phyloP scores from a whole-genome alignment of 768 basidiomycete species.

The Tephrocybe rancida region DNA sequence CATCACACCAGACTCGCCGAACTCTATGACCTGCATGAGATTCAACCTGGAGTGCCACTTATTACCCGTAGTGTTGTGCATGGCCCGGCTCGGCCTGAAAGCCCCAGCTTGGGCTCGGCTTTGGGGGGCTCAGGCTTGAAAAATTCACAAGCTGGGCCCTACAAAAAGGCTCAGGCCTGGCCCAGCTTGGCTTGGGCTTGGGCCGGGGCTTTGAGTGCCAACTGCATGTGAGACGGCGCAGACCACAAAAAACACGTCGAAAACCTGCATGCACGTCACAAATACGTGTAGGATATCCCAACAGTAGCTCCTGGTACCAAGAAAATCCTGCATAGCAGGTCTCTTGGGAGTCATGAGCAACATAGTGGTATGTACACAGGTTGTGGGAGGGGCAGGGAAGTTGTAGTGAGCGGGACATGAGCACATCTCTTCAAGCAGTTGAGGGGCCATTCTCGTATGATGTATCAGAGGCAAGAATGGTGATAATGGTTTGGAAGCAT shows the following conservation, averaged over 20 bases:
- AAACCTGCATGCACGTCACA: background rate
- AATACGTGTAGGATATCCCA: background rate
- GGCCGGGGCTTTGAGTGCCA: background rate
- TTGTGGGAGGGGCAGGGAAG: background rate
- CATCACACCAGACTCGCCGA: no score
- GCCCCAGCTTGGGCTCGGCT: background rate
- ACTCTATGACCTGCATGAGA: no score
- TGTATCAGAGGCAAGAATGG: background rate
- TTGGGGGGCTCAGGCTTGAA: background rate
- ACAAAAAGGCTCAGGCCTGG: background rate
- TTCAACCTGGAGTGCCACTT: no score
- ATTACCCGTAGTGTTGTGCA: constrained; percentile 9
- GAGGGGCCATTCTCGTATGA: background rate
- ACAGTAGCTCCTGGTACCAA: background rate
- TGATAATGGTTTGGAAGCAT: no score
- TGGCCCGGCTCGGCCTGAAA: constrained; percentile 1
- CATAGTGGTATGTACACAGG: background rate
- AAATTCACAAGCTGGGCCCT: background rate
- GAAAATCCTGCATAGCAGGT: background rate
- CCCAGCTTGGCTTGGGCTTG: background rate
- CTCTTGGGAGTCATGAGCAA: background rate
- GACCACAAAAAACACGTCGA: background rate
- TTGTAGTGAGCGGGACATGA: background rate
- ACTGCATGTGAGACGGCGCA: background rate
- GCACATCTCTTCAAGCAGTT: background rate